Evolutionary conservation across 345 rosid genomes (phyloP), one percentile per base, ranked within the genome.

Genomic region (Odontarrhena argentea): DNA sequence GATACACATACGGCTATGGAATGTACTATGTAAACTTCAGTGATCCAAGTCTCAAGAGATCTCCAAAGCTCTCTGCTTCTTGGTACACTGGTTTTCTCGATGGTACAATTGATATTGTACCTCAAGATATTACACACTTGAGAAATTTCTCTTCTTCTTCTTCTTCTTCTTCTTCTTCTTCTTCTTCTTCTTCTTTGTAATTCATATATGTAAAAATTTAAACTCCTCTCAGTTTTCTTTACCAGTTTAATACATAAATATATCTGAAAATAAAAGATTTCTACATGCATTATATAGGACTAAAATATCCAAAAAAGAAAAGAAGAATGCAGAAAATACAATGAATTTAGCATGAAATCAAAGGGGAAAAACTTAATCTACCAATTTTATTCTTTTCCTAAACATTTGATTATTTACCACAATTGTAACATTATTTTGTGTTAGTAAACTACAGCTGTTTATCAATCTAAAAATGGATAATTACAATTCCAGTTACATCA

Each of bases 61-160:
- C 76, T 18, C 81, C 87, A 6, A 85, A 81, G 70, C 70, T 76
- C 40, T 84, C 88, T 30, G 78, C 86, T 12, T 54, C 57, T 56
- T 82, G 86, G 86, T 80, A 78, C 74, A 51, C 86, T 54, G 56
- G 64, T 41, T 84, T 84, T 50, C 73, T 80, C 68, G 76, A 76
- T 54, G 82, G 85, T 63, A 74, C 65, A 2, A 15, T 56, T 24
- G 48, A 48, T 62, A 63, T 55, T 63, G 9, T 11, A 45, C 3
- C 49, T 70, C 49, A 8, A 12, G 56, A 11, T 54, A 62, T 28
- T 15, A 47, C 34, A 46, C 64, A 48, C 40, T 7, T 45, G 9
- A 63, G 28, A 11, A 51, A 49, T 36, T 15, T 9, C 30, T 57
- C 59, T 56, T 35, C 24, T 37, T 71, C 53, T 6, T 72, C 59